Conservation (phyloP, 2,329 filamentous ascomycete species). For the Zalaria sp. region DNA sequence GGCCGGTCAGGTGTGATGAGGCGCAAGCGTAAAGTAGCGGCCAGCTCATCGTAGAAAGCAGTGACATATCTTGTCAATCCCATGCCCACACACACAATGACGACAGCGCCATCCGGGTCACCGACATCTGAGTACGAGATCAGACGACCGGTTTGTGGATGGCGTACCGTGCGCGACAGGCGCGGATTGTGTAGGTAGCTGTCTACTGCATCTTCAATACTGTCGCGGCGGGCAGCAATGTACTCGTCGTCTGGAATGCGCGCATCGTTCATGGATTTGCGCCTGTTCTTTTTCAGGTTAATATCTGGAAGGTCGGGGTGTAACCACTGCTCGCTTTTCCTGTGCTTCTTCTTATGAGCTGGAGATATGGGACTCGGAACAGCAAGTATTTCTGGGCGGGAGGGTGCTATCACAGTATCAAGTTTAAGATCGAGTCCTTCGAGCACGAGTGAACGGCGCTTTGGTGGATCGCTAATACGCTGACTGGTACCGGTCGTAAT, state of each 20-base stretch:
- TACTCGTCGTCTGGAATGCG: conserved; percentile 22
- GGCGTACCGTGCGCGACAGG: conserved; percentile 73
- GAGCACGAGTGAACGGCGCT: neutral
- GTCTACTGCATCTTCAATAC: conserved; percentile 76
- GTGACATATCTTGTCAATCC: conserved; percentile 90
- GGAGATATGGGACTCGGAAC: too few species aligned
- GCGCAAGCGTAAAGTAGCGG: conserved; percentile 71
- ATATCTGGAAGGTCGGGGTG: neutral
- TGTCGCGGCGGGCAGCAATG: conserved; percentile 51
- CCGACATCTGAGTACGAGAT: conserved; percentile 97
- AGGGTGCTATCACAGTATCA: too few species aligned
- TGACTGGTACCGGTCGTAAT: too few species aligned
- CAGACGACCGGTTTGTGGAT: conserved; percentile 71
- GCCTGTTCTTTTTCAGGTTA: conserved; percentile 10
- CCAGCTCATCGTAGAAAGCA: conserved; percentile 93
- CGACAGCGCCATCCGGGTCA: conserved; percentile 76
- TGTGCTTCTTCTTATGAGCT: too few species aligned
- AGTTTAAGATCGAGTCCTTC: neutral
- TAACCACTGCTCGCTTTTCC: neutral
- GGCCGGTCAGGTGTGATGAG: conserved; percentile 90
- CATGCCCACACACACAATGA: conserved; percentile 97
- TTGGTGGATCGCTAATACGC: neutral
- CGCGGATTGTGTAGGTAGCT: conserved; percentile 72
- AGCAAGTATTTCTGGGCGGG: too few species aligned
- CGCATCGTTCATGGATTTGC: conserved; percentile 19